Evolutionary conservation across 768 basidiomycete genomes (phyloP).

Genomic region (Mycena capillaripes): DNA sequence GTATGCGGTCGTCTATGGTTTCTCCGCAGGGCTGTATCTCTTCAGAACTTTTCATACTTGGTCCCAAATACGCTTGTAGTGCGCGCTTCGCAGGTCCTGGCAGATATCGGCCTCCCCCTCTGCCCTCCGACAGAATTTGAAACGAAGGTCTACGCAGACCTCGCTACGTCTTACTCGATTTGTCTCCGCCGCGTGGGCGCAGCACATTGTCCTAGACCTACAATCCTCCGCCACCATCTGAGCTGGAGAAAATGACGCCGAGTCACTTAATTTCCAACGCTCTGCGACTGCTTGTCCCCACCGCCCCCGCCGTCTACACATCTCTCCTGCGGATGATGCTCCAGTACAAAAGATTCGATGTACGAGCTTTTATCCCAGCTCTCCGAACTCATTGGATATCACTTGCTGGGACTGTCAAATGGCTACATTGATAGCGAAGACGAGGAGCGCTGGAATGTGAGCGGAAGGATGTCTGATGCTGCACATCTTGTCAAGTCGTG

Average conservation of each 20-base stretch:
- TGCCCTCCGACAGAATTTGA: constrained; percentile 38
- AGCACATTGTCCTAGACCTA: constrained; percentile 42
- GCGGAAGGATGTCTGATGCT: constrained; percentile 41
- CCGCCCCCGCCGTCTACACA: constrained; percentile 48
- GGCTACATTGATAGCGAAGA: constrained; percentile 43
- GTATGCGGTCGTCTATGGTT: no score
- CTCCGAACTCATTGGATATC: constrained; percentile 51
- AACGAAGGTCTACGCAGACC: constrained; percentile 39
- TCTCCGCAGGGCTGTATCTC: no score
- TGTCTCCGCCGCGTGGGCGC: constrained; percentile 20
- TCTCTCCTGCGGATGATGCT: constrained; percentile 51
- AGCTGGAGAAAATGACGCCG: constrained; percentile 36
- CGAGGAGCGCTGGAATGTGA: constrained; percentile 41
- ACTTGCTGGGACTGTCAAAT: constrained; percentile 44
- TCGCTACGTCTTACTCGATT: constrained; percentile 28
- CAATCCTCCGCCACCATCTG: constrained; percentile 44
- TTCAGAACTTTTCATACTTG: constrained; percentile 43
- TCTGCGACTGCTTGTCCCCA: constrained; percentile 43
- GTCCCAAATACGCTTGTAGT: constrained; percentile 41
- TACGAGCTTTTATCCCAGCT: constrained; percentile 46
- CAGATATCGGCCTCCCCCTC: constrained; percentile 41
- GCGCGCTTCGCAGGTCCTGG: constrained; percentile 40
- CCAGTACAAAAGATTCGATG: constrained; percentile 38
- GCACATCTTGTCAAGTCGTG: constrained; percentile 30
- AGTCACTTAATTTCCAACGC: constrained; percentile 30